A percentile compares a stretch with the other conserved stretches of the same genome.
Conservation (phyloP, 495 filamentous ascomycete species). For the Aspergillus ellipticus region DNA sequence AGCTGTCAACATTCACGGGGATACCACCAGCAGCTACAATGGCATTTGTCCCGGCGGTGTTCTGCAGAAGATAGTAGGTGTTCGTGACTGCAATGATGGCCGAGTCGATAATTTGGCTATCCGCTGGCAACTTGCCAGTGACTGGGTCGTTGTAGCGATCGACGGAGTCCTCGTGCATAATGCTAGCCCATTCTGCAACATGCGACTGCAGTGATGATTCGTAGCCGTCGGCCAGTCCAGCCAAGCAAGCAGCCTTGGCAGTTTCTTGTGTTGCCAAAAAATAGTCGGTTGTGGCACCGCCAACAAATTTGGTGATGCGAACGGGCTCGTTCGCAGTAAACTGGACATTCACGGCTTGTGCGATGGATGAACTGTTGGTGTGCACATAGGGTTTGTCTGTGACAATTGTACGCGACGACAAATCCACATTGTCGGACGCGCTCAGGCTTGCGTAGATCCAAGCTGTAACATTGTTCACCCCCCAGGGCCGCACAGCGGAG, state of each 20-base stretch:
- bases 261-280: slow-evolving; percentile 50
- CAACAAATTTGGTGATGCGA: slow-evolving; percentile 57
- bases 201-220: slow-evolving; percentile 45
- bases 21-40: slow-evolving; percentile 32
- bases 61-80: slow-evolving; percentile 67
- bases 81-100: slow-evolving; percentile 64
- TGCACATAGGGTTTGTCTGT: slow-evolving; percentile 45
- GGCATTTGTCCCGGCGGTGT: slow-evolving; percentile 55
- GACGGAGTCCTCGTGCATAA: slow-evolving; percentile 55
- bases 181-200: slow-evolving; percentile 50
- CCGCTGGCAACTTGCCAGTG: slow-evolving; percentile 57
- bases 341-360: slow-evolving; percentile 48
- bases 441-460: slow-evolving; percentile 53
- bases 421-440: slow-evolving; percentile 42
- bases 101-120: slow-evolving; percentile 54
- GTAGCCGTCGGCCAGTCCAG: slow-evolving; percentile 45
- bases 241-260: slow-evolving; percentile 44
- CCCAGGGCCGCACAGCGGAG: slow-evolving; percentile 53
- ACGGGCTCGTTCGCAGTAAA: slow-evolving; percentile 47
- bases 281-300: slow-evolving; percentile 58
- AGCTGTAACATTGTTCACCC: slow-evolving; percentile 54
- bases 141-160: slow-evolving; percentile 56
- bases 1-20: slow-evolving; percentile 53
- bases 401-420: slow-evolving; percentile 41
- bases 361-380: slow-evolving; percentile 57